Base-by-base conservation (phyloP, 345 rosid species). In the Crucihimalaya himalaica region DNA sequence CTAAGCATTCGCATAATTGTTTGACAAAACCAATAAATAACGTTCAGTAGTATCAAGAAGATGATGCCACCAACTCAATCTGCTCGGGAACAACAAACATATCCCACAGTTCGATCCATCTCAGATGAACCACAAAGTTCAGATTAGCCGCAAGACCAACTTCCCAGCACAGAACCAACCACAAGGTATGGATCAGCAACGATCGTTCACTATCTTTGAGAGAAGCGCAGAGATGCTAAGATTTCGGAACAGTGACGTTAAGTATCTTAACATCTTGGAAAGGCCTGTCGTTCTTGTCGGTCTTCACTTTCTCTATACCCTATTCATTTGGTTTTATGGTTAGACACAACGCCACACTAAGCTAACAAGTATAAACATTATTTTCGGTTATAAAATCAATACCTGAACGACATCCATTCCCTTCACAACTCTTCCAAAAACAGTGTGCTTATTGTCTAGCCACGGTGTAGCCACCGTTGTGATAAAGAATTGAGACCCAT, bases 381-480 rank as follows among this genome's bases (percentile, higher is more conserved):
- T 3, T 34, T 3, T 28, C 21, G 11, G 1, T 13, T 19, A 40
- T 65, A 8, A 18, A 32, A 15, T 42, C 29, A 27, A 27, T 87
- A 91, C 99, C 98, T 95, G 99, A 46, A 96, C 97, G 15, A 90
- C 98, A 59, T 96, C 99, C 98, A 96, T 96, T 77, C 97, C 98
- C 77, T 90, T 92, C 2, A 79, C 80, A 43, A 92, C 96, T 84
- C 96, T 85, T 63, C 99, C 99, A 63, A 92, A 96, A 55, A 96
- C 98, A 0, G 97, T 92, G 75, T 96, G 97, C 84, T 90, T 92
- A 80, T 90, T 92, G 83, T 92, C 98, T 81, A 90, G 83, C 99
- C 99, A 96, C 13, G 97, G 95, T 18, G 99, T 96, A 31, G 99
- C 98, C 68, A 90, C 98, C 2, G 99, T 90, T 67, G 99, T 92